Evolutionary conservation across 2,329 filamentous ascomycete species (phyloP).

Genomic region (Calycina herbarum): DNA sequence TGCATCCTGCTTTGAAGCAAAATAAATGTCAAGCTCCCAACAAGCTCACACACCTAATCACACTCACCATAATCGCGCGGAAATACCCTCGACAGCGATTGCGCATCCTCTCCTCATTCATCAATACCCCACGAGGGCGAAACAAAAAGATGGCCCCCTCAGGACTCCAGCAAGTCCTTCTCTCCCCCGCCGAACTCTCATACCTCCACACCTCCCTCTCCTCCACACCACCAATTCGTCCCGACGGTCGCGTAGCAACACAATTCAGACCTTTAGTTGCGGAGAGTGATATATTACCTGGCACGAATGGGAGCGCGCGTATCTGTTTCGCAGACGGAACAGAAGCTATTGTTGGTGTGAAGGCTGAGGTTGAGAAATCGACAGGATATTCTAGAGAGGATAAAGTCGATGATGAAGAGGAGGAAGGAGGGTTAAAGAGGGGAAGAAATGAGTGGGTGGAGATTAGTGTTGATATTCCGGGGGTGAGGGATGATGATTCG

Average conservation of each 20-base stretch:
- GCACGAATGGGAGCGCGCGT: slow-evolving; percentile 87
- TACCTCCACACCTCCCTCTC: slow-evolving; percentile 89
- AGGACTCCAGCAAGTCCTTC: slow-evolving; percentile 63
- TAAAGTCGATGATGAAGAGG: slow-evolving; percentile 41
- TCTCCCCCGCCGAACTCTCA: slow-evolving; percentile 93
- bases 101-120: not conserved
- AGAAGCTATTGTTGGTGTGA: slow-evolving; percentile 93
- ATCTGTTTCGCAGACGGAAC: slow-evolving; percentile 95
- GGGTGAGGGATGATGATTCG: slow-evolving; percentile 86
- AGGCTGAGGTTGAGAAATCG: slow-evolving; percentile 87
- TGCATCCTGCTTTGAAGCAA: not conserved
- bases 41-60: not conserved
- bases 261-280: slow-evolving; percentile 91
- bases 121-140: not conserved
- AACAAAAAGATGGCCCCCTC: slow-evolving; percentile 51
- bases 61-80: not conserved
- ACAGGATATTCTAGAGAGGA: slow-evolving; percentile 35
- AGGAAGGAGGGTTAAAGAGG: slow-evolving; percentile 45
- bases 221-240: slow-evolving; percentile 79
- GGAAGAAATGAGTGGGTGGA: slow-evolving; percentile 76
- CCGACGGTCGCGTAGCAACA: slow-evolving; percentile 77
- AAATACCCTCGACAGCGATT: not conserved
- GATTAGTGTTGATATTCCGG: slow-evolving; percentile 87
- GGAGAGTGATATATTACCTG: slow-evolving; percentile 85
- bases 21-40: slow-evolving; percentile 5